Evolutionary conservation across 169 alveolate genomes (phyloP).

Genomic region (Theileria orientalis): DNA sequence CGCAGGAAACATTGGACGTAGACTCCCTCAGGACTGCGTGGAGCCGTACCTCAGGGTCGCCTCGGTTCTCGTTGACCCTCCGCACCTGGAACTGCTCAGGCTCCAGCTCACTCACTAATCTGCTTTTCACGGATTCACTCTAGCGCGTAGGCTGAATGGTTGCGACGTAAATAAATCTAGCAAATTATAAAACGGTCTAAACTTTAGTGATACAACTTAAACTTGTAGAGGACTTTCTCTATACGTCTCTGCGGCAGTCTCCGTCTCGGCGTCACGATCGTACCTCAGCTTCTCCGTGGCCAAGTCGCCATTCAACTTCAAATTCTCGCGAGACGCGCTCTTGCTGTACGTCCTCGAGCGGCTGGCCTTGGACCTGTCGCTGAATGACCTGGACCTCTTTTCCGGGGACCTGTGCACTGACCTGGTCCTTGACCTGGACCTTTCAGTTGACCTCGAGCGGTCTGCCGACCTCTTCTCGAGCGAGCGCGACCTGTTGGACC

Average conservation of each 20-base stretch:
- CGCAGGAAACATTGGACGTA: background rate
- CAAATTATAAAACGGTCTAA: too few species aligned
- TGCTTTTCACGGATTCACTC: too few species aligned
- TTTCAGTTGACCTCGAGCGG: background rate
- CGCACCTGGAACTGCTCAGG: background rate
- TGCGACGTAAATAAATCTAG: too few species aligned
- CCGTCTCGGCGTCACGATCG: slow-evolving; percentile 3
- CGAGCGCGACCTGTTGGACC: background rate
- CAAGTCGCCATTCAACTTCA: background rate
- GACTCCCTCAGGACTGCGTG: background rate
- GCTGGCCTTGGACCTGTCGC: too few species aligned
- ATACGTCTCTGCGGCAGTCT: slow-evolving; percentile 8
- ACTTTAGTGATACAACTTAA: too few species aligned
- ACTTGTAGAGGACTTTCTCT: slow-evolving; percentile 8
- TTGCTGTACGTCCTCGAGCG: slow-evolving; percentile 5
- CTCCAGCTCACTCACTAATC: too few species aligned
- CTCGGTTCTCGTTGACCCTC: background rate
- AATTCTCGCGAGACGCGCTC: slow-evolving; percentile 6
- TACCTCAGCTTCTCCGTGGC: background rate
- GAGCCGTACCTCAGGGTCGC: background rate
- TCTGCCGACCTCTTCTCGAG: background rate
- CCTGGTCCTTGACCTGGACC: background rate
- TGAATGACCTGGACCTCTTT: background rate
- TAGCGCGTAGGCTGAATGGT: too few species aligned
- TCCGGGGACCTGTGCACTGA: background rate